Base-by-base conservation (phyloP, 257 asterid species). In the Nicotiana knightiana region DNA sequence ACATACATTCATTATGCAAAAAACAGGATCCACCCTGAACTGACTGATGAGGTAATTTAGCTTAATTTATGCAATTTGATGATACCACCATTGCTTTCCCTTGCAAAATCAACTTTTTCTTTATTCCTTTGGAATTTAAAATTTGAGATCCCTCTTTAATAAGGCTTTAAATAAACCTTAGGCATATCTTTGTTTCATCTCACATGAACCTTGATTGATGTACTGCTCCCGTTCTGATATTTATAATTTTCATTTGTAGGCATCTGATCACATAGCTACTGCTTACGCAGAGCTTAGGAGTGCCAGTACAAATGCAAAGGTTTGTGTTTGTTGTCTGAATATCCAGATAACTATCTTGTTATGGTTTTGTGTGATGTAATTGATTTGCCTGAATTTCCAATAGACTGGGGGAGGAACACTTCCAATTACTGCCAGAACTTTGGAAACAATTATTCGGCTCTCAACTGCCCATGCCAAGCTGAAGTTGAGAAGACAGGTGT, bases 391-490 rank as follows among this genome's bases (percentile, higher is more conserved):
- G 53, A 16, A 59, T 54, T 32, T 84, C 66, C 28, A 54, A 75
- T 81, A 96, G 99, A 90, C 94, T 35, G 97, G 97, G 43, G 79
- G 86, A 58, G 99, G 99, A 67, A 96, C 99, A 16, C 97, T 96
- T 84, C 98, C 98, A 67, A 96, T 96, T 82, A 96, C 98, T 39
- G 99, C 99, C 59, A 93, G 99, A 90, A 96, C 98, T 82, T 86
- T 96, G 62, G 99, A 96, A 87, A 96, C 98, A 71, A 96, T 96
- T 51, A 96, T 96, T 68, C 96, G 97, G 84, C 92, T 94, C 37
- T 96, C 98, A 13, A 96, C 99, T 83, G 98, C 99, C 80, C 99
- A 96, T 86, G 99, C 99, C 81, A 96, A 94, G 85, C 85, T 96
- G 93, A 96, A 81, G 92, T 81, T 93, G 89, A 90, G 95, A 73